A percentile compares a stretch with the other conserved stretches of the same genome.
These are phyloP conservation scores for Hebeloma cylindrosporum DNA, from an alignment of 768 basidiomycete genomes.

Conservation along the genomic window DNA sequence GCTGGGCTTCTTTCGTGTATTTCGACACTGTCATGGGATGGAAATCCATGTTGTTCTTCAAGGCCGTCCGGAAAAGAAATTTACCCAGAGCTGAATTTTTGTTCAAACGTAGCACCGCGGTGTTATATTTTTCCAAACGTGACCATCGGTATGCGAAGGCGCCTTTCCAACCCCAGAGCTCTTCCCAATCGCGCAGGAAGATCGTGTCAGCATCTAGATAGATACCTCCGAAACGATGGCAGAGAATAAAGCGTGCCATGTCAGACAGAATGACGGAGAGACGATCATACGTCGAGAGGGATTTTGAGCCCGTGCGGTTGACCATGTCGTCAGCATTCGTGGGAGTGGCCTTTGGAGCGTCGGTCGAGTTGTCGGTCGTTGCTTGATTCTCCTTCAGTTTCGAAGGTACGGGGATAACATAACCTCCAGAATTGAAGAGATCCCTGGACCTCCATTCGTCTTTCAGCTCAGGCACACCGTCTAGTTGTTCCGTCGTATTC, in stretches of 20 bases:
- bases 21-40: conserved; percentile 94
- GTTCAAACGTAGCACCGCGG: conserved; percentile 92
- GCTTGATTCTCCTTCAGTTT: conserved; percentile 18
- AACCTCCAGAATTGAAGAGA: conserved; percentile 87
- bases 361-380: conserved; percentile 13
- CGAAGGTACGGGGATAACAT: conserved; percentile 57
- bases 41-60: conserved; percentile 94
- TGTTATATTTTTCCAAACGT: conserved; percentile 90
- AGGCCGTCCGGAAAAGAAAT: conserved; percentile 90
- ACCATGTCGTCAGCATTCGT: conserved; percentile 42
- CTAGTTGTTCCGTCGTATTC: conserved; percentile 98
- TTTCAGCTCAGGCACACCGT: conserved; percentile 85
- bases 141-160: conserved; percentile 98
- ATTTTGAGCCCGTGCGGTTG: conserved; percentile 85
- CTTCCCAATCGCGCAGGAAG: conserved; percentile 96
- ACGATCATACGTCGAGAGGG: conserved; percentile 81
- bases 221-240: conserved; percentile 93
- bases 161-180: conserved; percentile 95
- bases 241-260: conserved; percentile 97
- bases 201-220: conserved; percentile 98
- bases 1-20: conserved; percentile 85
- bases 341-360: conserved; percentile 29
- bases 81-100: conserved; percentile 89
- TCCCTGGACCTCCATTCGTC: conserved; percentile 86
- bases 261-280: conserved; percentile 93